phyloP scores from a whole-genome alignment of 2,329 filamentous ascomycete genomes.

The Monosporascus cannonballus region DNA sequence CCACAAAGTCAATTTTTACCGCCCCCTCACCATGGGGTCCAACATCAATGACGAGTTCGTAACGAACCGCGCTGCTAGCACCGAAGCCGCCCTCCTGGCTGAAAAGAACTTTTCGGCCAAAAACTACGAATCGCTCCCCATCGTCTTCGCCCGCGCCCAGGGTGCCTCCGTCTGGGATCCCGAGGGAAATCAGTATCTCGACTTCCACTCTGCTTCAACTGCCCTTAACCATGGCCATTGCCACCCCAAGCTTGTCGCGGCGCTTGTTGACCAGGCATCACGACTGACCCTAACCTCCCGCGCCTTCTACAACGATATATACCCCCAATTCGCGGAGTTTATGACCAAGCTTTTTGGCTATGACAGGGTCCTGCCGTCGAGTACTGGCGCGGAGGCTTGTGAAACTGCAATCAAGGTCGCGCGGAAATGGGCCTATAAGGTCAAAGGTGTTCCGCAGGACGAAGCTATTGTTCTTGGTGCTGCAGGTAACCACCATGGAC shows the following conservation, averaged over 20 bases:
- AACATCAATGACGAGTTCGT: no score
- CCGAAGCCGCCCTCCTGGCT: constrained; percentile 22
- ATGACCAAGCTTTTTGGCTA: constrained; percentile 85
- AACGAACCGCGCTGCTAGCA: no score
- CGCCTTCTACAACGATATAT: constrained; percentile 97
- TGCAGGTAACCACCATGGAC: constrained; percentile 90
- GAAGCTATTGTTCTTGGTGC: constrained; percentile 81
- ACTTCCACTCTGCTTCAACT: constrained; percentile 96
- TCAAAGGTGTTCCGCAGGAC: constrained; percentile 79
- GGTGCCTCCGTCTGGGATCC: constrained; percentile 95
- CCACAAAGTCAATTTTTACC: no score
- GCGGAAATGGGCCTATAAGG: constrained; percentile 96
- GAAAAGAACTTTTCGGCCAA: constrained; percentile 87
- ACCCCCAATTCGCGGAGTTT: constrained; percentile 91
- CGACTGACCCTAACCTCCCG: constrained; percentile 87
- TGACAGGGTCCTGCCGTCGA: constrained; percentile 98
- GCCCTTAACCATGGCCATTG: constrained; percentile 98
- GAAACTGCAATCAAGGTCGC: constrained; percentile 96
- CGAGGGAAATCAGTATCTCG: constrained; percentile 89
- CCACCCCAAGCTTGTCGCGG: constrained; percentile 91
- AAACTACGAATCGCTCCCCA: constrained; percentile 98
- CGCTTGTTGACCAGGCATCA: constrained; percentile 80
- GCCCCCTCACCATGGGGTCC: no score
- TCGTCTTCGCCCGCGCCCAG: constrained; percentile 82
- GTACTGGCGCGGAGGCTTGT: constrained; percentile 92